Evolutionary conservation across 805 yeast species (phyloP), one percentile per base, ranked within the genome.

Genomic region (Saccharomycopsis fermentans): DNA sequence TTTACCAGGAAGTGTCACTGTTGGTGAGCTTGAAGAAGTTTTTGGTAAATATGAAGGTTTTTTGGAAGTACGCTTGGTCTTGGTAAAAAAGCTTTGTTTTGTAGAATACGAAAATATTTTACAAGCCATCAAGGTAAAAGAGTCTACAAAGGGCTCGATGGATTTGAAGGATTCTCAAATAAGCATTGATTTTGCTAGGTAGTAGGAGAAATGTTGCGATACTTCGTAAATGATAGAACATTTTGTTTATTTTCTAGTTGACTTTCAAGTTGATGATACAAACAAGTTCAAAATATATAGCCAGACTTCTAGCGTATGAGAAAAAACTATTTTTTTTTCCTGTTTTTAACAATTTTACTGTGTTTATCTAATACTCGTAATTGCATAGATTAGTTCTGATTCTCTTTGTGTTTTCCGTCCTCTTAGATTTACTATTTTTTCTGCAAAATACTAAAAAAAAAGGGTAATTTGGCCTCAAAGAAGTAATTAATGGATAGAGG

Each of bases 1-100:
- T 52, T 69, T 90, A 53, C 84, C 90, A 0, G 66, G 66, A 2
- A 76, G 68, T 16, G 66, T 74, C 2, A 67, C 77, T 1, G 65
- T 69, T 14, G 75, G 72, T 0, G 73, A 71, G 3, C 69, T 90
- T 6, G 34, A 26, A 12, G 70, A 64, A 0, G 62, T 75, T 0
- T 90, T 89, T 67, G 74, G 72, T 2, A 66, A 68, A 3, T 78
- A 66, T 61, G 71, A 74, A 0, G 96, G 96, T 0, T 85, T 86
- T 62, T 70, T 80, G 12, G 87, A 84, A 63, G 73, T 84, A 1
- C 80, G 95, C 56, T 71, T 82, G 39, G 90, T 92, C 29, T 75
- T 78, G 1, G 80, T 83, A 5, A 77, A 89, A 51, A 80, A 80
- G 40, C 79, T 92, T 52, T 95, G 94, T 11, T 86, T 92, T 69